Evolutionary conservation across 352 stramenopile species (phyloP).

Genomic region (Phytophthora meadii): DNA sequence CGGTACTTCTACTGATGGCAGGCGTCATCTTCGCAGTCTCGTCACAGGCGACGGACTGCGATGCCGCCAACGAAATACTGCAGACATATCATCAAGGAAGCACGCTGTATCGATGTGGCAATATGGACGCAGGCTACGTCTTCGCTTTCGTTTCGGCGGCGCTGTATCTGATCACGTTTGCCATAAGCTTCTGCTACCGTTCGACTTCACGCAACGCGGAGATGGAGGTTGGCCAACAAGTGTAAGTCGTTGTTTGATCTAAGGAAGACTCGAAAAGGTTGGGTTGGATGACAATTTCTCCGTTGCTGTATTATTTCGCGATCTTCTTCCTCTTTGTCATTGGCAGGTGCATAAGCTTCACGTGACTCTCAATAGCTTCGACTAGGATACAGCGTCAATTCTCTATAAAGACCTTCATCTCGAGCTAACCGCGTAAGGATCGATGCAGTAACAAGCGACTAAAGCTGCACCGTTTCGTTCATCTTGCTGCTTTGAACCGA

Average conservation of each 20-base stretch:
- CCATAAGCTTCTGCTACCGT: constrained; percentile 22
- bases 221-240: not conserved
- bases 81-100: constrained; percentile 6
- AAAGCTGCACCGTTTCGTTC: too few relatives aligned
- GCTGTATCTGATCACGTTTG: constrained; percentile 31
- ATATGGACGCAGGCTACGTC: constrained; percentile 35
- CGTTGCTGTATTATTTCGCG: too few relatives aligned
- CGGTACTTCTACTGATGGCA: not conserved
- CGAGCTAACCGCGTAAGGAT: not conserved
- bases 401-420: too few relatives aligned
- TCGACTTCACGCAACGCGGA: not conserved
- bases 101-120: constrained; percentile 39
- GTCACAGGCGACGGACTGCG: not conserved
- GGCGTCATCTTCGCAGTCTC: not conserved
- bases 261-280: too few relatives aligned
- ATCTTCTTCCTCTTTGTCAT: too few relatives aligned
- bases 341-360: too few relatives aligned
- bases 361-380: too few relatives aligned
- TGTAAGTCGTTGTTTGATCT: not conserved
- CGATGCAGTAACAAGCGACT: too few relatives aligned
- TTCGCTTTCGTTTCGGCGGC: constrained; percentile 32
- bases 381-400: too few relatives aligned
- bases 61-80: not conserved
- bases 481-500: too few relatives aligned
- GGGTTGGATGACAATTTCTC: too few relatives aligned